Percentiles rank a stretch among this genome's conserved stretches.
Conservation (phyloP, 257 asterid species). For the Knoxia roxburghii region DNA sequence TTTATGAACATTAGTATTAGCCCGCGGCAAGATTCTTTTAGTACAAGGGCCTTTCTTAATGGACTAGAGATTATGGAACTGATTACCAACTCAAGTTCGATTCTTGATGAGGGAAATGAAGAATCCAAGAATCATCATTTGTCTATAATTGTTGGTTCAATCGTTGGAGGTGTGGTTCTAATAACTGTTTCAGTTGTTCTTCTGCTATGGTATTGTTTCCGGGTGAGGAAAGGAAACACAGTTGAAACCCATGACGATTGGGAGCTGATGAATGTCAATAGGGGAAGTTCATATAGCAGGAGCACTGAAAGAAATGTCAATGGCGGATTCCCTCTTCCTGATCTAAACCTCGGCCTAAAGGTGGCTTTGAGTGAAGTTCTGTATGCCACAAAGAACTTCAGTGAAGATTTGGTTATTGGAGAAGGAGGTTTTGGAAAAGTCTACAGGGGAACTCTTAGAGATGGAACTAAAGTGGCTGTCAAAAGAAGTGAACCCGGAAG, state of each 20-base stretch:
- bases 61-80: conserved; percentile 68
- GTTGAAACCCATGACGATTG: conserved; percentile 26
- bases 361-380: conserved; percentile 31
- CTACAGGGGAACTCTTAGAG: conserved; percentile 39
- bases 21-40: neutral
- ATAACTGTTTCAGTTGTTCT: conserved; percentile 1
- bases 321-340: conserved; percentile 27
- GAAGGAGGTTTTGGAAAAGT: conserved; percentile 69
- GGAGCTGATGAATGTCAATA: conserved; percentile 17
- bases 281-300: conserved; percentile 31
- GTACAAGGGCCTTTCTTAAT: conserved; percentile 32
- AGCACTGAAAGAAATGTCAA: conserved; percentile 19
- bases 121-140: neutral
- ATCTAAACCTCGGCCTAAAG: conserved; percentile 46
- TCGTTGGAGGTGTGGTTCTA: conserved; percentile 31
- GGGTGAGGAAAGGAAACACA: conserved; percentile 20
- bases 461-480: conserved; percentile 52
- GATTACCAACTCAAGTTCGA: neutral
- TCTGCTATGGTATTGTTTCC: conserved; percentile 18
- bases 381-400: conserved; percentile 39
- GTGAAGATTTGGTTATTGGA: conserved; percentile 36
- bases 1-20: conserved; percentile 41
- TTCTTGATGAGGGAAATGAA: neutral
- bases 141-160: conserved; percentile 26
- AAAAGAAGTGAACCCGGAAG: conserved; percentile 55